phyloP scores from a whole-genome alignment of 192 early-diverging fungal species.

The Entomortierella chlamydospora region DNA sequence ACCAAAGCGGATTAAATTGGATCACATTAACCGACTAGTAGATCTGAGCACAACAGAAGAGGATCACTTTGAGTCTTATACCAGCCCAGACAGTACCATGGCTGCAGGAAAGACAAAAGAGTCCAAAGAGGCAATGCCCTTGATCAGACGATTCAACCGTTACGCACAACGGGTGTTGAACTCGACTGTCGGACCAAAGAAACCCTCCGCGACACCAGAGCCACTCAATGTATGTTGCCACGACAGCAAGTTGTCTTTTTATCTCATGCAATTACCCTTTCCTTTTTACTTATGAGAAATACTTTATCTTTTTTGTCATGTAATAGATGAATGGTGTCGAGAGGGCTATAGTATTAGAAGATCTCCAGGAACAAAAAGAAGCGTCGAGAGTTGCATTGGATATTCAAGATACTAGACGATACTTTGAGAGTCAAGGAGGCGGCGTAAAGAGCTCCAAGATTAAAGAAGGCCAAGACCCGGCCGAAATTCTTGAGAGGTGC shows the following conservation, averaged over 20 bases:
- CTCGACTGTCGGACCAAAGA: conserved; percentile 37
- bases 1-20: conserved; percentile 63
- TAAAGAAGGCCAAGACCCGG: conserved; percentile 26
- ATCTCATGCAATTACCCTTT: not conserved
- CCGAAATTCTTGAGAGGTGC: conserved; percentile 28
- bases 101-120: conserved; percentile 37
- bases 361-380: conserved; percentile 67
- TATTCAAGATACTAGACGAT: conserved; percentile 80
- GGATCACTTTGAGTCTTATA: conserved; percentile 74
- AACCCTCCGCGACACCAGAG: conserved; percentile 17
- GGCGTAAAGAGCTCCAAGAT: conserved; percentile 39
- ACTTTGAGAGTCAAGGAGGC: conserved; percentile 79
- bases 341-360: conserved; percentile 74
- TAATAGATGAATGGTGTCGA: conserved; percentile 63
- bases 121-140: conserved; percentile 70
- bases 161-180: conserved; percentile 87
- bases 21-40: conserved; percentile 72
- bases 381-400: conserved; percentile 68
- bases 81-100: conserved; percentile 42
- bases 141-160: conserved; percentile 90
- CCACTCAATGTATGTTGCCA: conserved; percentile 25
- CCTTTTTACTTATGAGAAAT: conserved; percentile 1
- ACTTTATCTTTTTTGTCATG: not conserved
- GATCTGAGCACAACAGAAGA: conserved; percentile 86
- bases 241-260: no score